A percentile compares a stretch with the other conserved stretches of the same genome.
These are phyloP conservation scores for Ustilago bromivora DNA, from an alignment of 1,284 basidiomycete species.

Conservation along the genomic window DNA sequence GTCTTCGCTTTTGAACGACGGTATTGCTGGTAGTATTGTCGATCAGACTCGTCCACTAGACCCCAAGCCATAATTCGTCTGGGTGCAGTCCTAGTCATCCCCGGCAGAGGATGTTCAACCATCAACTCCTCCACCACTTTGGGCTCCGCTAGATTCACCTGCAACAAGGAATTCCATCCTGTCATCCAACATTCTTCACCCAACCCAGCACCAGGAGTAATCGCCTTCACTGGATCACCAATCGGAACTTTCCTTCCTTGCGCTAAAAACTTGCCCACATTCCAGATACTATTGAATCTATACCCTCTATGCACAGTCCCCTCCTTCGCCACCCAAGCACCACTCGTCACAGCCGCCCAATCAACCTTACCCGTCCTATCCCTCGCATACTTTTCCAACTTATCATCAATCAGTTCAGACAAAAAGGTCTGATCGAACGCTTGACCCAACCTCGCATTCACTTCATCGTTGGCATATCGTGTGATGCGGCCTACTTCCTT, in stretches of 20 bases:
- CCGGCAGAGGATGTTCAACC: constrained; percentile 43
- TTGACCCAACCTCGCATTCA: constrained; percentile 35
- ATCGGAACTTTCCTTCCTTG: constrained; percentile 46
- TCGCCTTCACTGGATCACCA: constrained; percentile 45
- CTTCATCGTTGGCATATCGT: constrained; percentile 45
- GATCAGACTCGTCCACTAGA: constrained; percentile 30
- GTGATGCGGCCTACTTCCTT: constrained; percentile 31
- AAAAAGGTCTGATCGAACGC: constrained; percentile 46
- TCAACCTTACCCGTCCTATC: constrained; percentile 41
- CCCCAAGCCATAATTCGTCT: constrained; percentile 40
- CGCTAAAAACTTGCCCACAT: constrained; percentile 31
- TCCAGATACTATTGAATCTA: constrained; percentile 46
- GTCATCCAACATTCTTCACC: constrained; percentile 45
- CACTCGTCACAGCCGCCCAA: constrained; percentile 35
- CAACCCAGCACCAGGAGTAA: constrained; percentile 34
- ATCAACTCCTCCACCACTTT: constrained; percentile 41
- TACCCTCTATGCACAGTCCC: constrained; percentile 44
- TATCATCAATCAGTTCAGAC: constrained; percentile 26
- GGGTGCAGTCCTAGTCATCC: constrained; percentile 34
- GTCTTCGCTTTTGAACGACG: constrained; percentile 13
- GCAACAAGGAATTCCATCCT: constrained; percentile 38
- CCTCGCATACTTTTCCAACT: constrained; percentile 31
- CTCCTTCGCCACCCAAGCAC: constrained; percentile 28
- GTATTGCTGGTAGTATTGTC: constrained; percentile 27
- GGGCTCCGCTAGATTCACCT: constrained; percentile 31